Base-by-base conservation (phyloP, 331 rosid genomes). In the Quercus phellos region DNA sequence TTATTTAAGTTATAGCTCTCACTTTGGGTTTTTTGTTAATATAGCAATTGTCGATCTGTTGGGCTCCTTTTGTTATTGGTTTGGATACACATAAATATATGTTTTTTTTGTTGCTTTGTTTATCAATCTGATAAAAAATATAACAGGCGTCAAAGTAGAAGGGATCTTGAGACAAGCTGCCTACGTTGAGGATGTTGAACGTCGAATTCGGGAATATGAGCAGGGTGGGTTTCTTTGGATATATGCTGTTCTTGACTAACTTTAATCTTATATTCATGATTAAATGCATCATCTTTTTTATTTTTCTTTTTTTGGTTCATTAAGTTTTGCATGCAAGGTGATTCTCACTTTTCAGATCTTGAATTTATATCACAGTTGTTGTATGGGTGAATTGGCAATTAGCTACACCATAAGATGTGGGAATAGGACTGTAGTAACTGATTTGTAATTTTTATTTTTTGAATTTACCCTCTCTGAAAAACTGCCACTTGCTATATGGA, bases 101-200 rank as follows among this genome's bases (percentile, higher is more conserved):
- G 46, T 19, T 55, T 64, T 64, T n/a, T 63, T 38, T 34, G 16
- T 61, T 64, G 19, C 63, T 35, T 30, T 38, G 29, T 58, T 79
- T 64, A 26, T 87, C 77, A 73, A 81, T 81, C 81, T 81, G 78
- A 86, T 76, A 21, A 72, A 29, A 53, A 55, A 75, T 35, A 64
- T 78, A 76, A 82, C 76, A 96, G 98, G 99, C 78, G 90, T 90
- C 80, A 90, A 84, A 29, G 89, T 88, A 42, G 99, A 96, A 91
- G 99, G 99, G 70, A 89, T 96, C 79, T 80, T 96, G 90, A 85
- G 99, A 58, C 99, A 96, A 91, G 97, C 99, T 67, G 99, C 99
- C 43, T 96, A 96, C 63, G 99, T 96, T 88, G 98, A 91, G 26
- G 96, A 91, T 30, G 99, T 96, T 83, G 96, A 96, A 85, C 83